Evolutionary conservation across 1,284 basidiomycete species (phyloP).

Genomic region (Phenoliferia sp.): DNA sequence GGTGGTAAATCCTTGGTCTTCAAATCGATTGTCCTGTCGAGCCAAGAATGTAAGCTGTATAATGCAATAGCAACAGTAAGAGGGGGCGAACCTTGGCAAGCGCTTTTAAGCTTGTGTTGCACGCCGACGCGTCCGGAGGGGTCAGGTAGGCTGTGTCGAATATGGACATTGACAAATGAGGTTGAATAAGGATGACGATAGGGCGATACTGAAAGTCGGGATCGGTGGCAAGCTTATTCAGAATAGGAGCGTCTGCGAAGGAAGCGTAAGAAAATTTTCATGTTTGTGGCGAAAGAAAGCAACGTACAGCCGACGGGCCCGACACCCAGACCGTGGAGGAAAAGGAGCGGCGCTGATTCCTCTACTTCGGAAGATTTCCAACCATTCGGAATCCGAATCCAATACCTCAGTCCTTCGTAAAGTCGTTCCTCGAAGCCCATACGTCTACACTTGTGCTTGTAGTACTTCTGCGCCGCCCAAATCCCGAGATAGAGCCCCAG

Average conservation of each 20-base stretch:
- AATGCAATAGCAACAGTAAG: no score
- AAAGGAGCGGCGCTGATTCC: slow-evolving; percentile 62
- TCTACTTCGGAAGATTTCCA: slow-evolving; percentile 54
- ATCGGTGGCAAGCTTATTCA: slow-evolving; percentile 19
- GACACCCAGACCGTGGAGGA: slow-evolving; percentile 80
- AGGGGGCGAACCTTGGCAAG: background rate
- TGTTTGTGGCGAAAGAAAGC: background rate
- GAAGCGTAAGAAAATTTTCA: no score
- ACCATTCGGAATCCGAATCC: slow-evolving; percentile 60
- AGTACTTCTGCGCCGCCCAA: slow-evolving; percentile 4
- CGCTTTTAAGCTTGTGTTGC: slow-evolving; percentile 42
- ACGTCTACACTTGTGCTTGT: background rate
- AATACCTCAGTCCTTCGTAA: slow-evolving; percentile 49
- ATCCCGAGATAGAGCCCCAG: slow-evolving; percentile 44
- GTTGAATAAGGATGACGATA: slow-evolving; percentile 71
- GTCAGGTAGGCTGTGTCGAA: slow-evolving; percentile 67
- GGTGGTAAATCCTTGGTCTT: no score
- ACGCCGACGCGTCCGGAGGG: slow-evolving; percentile 61
- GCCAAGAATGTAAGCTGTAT: no score
- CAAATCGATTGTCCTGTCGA: no score
- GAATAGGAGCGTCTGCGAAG: slow-evolving; percentile 47
- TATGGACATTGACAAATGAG: slow-evolving; percentile 76
- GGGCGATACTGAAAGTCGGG: slow-evolving; percentile 59
- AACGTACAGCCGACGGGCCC: slow-evolving; percentile 49
- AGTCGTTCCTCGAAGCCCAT: background rate